Evolutionary conservation across 2,329 filamentous ascomycete genomes (phyloP).

Genomic region (Elsinoe australis): DNA sequence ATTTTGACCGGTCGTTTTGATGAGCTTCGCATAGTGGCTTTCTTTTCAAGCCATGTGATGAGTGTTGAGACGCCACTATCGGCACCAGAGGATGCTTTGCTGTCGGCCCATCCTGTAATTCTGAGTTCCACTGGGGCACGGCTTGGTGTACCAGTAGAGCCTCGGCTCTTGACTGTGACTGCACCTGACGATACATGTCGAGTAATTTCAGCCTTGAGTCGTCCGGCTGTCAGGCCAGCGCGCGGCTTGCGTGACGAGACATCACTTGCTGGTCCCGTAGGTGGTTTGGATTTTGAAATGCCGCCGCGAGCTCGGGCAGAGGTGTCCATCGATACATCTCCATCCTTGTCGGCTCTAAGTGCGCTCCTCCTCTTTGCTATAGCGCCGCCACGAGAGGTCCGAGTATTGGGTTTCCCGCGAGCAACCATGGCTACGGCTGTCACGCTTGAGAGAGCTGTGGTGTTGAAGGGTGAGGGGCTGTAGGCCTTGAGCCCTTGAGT

Average conservation of each 20-base stretch:
- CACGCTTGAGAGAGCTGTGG: too few relatives aligned
- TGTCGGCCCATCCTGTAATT: constrained; percentile 37
- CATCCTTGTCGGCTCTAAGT: constrained; percentile 48
- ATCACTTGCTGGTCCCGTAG: constrained; percentile 23
- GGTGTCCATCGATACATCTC: constrained; percentile 53
- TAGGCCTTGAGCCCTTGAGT: too few relatives aligned
- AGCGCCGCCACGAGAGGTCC: constrained; percentile 16
- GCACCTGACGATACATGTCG: constrained; percentile 28
- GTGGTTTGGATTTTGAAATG: constrained; percentile 25
- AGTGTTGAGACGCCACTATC: constrained; percentile 33
- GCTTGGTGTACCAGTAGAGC: constrained; percentile 18
- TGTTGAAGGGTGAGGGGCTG: constrained; percentile 3
- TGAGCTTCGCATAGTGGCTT: constrained; percentile 29
- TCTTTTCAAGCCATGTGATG: constrained; percentile 36
- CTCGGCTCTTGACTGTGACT: constrained; percentile 21
- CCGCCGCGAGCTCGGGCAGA: constrained; percentile 29
- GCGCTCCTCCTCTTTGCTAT: constrained; percentile 21
- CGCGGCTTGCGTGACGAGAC: constrained; percentile 18
- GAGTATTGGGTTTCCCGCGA: constrained; percentile 4
- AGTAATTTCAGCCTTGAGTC: constrained; percentile 27
- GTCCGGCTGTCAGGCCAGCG: constrained; percentile 21
- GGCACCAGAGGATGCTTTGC: constrained; percentile 29
- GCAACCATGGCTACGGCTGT: constrained; percentile 13
- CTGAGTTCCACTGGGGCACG: constrained; percentile 27
- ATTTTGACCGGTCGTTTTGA: constrained; percentile 30